These are phyloP conservation scores for Sclerotinia sclerotiorum DNA, from an alignment of 2,329 filamentous ascomycete species.

Conservation along the genomic window DNA sequence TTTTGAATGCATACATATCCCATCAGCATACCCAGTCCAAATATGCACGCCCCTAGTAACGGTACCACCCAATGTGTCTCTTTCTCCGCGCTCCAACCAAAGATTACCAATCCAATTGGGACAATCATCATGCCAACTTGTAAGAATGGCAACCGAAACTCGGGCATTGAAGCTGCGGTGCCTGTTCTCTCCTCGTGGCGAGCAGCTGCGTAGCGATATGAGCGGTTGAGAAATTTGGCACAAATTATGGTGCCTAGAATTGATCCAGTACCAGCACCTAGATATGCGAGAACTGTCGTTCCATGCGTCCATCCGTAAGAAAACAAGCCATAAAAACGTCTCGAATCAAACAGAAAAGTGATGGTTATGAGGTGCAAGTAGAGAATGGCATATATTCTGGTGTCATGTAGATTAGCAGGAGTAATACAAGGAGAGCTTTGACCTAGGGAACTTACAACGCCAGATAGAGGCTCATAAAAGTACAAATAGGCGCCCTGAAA, in stretches of 20 bases:
- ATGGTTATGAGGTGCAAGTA: background rate
- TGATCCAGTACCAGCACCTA: background rate
- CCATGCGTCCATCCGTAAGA: background rate
- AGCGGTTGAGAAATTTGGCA: background rate
- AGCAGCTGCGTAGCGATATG: background rate
- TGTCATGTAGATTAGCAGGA: background rate
- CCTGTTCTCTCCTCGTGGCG: background rate
- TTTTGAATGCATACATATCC: background rate
- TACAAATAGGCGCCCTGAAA: constrained; percentile 1
- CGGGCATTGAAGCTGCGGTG: background rate
- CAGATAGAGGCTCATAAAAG: background rate
- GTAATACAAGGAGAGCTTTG: background rate
- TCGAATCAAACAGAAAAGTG: background rate
- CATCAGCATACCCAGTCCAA: background rate
- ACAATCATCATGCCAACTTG: background rate
- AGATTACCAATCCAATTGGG: background rate
- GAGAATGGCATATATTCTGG: background rate
- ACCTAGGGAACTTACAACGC: background rate
- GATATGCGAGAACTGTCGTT: background rate
- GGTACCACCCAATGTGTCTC: background rate
- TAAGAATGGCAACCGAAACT: background rate
- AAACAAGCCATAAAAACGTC: background rate
- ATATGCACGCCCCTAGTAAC: background rate
- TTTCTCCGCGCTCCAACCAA: background rate
- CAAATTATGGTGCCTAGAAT: background rate